phyloP scores from a whole-genome alignment of 805 yeast species.

The Wickerhamiella bombiphila region DNA sequence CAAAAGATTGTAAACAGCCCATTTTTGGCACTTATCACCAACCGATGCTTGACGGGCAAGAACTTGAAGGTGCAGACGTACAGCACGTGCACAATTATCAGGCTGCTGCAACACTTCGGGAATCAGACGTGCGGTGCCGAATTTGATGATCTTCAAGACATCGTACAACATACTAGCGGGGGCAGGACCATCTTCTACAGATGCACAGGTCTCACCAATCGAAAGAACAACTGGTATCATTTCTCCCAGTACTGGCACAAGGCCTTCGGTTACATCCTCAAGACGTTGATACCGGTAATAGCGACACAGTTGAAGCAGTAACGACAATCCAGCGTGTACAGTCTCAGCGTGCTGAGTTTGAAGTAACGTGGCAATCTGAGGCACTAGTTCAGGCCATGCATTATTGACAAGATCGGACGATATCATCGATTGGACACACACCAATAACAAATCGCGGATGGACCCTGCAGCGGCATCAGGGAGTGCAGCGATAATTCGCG shows the following conservation, averaged over 20 bases:
- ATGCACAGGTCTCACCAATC: conserved; percentile 45
- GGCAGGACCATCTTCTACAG: conserved; percentile 24
- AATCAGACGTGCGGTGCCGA: conserved; percentile 37
- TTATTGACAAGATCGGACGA: conserved; percentile 33
- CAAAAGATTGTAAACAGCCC: conserved; percentile 71
- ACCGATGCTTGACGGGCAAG: conserved; percentile 43
- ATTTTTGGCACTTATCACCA: conserved; percentile 56
- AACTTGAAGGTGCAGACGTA: conserved; percentile 58
- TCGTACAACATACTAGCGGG: conserved; percentile 54
- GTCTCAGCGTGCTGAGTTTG: conserved; percentile 28
- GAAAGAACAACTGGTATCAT: conserved; percentile 47
- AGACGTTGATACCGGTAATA: conserved; percentile 60
- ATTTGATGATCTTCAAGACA: conserved; percentile 63
- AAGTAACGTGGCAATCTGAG: conserved; percentile 33
- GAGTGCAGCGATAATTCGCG: conserved; percentile 51
- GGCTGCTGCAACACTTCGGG: conserved; percentile 48
- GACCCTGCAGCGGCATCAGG: conserved; percentile 30
- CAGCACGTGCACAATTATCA: conserved; percentile 49
- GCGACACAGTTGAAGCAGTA: conserved; percentile 55
- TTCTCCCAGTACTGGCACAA: conserved; percentile 38
- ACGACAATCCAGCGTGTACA: conserved; percentile 53
- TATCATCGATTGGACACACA: conserved; percentile 28
- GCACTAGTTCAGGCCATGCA: conserved; percentile 42
- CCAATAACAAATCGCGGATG: conserved; percentile 29
- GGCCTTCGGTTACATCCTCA: conserved; percentile 30